phyloP scores from a whole-genome alignment of 2,329 filamentous ascomycete genomes.

The Trematosphaeria pertusa region DNA sequence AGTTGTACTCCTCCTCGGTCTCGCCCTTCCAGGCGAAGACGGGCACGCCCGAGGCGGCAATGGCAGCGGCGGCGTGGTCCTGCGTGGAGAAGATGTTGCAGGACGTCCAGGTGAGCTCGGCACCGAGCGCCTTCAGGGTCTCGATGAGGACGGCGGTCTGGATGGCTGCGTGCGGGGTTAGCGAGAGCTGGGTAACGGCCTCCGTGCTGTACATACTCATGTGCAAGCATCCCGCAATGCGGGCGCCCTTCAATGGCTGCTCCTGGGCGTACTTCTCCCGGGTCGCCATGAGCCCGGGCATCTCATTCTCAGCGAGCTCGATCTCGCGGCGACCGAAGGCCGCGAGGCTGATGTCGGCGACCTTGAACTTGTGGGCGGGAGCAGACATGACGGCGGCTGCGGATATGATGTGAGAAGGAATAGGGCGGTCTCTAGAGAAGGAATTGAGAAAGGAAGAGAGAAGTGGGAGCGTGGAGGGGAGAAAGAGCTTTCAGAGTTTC shows the following conservation, averaged over 20 bases:
- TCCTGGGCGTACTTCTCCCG: slow-evolving; percentile 88
- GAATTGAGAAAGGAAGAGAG: slow-evolving; percentile 23
- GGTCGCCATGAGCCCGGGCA: slow-evolving; percentile 97
- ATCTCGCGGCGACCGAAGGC: slow-evolving; percentile 99
- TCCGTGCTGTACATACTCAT: slow-evolving; percentile 71
- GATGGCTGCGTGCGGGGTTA: slow-evolving; percentile 68
- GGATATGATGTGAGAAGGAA: slow-evolving; percentile 4
- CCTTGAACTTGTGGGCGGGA: slow-evolving; percentile 94
- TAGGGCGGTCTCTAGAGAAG: slow-evolving; percentile 11
- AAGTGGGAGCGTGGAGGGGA: slow-evolving; percentile 21
- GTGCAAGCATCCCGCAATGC: slow-evolving; percentile 97
- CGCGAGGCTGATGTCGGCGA: slow-evolving; percentile 94
- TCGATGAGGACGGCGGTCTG: slow-evolving; percentile 99
- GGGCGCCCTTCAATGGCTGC: slow-evolving; percentile 92
- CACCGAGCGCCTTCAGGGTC: slow-evolving; percentile 91
- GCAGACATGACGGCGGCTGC: slow-evolving; percentile 64
- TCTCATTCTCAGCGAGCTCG: slow-evolving; percentile 88
- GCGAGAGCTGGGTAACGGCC: slow-evolving; percentile 15
- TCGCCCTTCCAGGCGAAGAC: slow-evolving; percentile 88
- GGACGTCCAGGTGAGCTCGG: slow-evolving; percentile 97
- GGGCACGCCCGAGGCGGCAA: slow-evolving; percentile 90
- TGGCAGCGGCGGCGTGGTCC: slow-evolving; percentile 97
- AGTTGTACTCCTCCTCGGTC: slow-evolving; percentile 99
- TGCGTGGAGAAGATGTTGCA: slow-evolving; percentile 99
- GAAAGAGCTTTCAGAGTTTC: slow-evolving; percentile 12